Conservation (phyloP, 306 rosid genomes). For the Cucumis sativus region DNA sequence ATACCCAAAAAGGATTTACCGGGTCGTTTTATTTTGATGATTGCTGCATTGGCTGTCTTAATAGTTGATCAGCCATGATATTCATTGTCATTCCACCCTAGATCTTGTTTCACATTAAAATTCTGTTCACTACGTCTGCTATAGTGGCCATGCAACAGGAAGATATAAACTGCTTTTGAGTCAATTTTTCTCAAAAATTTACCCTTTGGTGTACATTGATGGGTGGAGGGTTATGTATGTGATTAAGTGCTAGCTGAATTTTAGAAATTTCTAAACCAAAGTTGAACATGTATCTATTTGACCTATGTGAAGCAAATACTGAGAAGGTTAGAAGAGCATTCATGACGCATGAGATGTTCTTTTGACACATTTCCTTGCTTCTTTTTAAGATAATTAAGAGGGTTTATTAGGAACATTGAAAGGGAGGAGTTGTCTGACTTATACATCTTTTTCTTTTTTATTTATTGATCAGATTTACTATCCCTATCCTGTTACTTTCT, state of each 20-base stretch:
- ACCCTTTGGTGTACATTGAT: neutral
- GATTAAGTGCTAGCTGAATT: neutral
- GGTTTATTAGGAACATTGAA: neutral
- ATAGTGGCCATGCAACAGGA: neutral
- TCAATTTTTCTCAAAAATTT: neutral
- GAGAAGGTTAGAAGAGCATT: neutral
- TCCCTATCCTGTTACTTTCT: neutral
- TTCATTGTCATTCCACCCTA: neutral
- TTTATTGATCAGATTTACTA: neutral
- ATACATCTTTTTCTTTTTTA: neutral
- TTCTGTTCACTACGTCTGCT: neutral
- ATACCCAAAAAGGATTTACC: neutral
- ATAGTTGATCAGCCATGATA: neutral
- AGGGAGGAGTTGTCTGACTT: neutral
- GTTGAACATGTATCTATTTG: neutral
- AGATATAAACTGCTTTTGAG: neutral
- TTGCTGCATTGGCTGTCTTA: neutral
- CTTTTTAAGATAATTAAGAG: neutral
- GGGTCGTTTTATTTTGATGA: neutral
- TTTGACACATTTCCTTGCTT: neutral
- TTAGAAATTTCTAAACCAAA: neutral
- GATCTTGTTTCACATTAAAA: neutral
- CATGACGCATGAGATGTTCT: neutral
- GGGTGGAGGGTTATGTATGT: neutral
- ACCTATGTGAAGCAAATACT: neutral